A percentile compares a stretch with the other conserved stretches of the same genome.
Evolutionary conservation across 2,329 filamentous ascomycete species (phyloP).

Genomic region (Dryadomyces quercus-mongolicae): DNA sequence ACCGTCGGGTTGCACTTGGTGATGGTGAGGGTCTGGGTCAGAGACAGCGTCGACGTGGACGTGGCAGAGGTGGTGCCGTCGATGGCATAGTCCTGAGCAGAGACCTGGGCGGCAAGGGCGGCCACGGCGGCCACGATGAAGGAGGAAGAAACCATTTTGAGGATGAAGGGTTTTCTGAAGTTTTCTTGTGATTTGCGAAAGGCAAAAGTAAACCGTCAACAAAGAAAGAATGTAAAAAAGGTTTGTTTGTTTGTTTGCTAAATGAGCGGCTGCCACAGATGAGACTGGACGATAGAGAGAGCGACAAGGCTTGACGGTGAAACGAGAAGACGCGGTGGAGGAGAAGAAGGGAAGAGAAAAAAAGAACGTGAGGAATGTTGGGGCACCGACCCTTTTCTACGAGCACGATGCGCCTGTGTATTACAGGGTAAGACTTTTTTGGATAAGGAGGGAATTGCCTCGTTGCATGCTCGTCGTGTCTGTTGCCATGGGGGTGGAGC

Average conservation of each 20-base stretch:
- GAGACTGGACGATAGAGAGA: not conserved
- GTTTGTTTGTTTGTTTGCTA: no score
- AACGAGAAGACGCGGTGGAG: not conserved
- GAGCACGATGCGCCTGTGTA: not conserved
- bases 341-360: not conserved
- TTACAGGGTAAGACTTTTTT: no score
- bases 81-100: conserved; percentile 16
- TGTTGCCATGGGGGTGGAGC: not conserved
- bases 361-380: not conserved
- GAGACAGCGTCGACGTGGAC: conserved; percentile 32
- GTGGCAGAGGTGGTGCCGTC: conserved; percentile 29
- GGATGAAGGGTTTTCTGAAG: not conserved
- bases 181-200: no score
- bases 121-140: conserved; percentile 14
- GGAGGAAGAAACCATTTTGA: conserved; percentile 8
- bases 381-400: not conserved
- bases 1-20: conserved; percentile 32
- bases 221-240: no score
- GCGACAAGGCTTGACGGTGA: not conserved
- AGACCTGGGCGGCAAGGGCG: conserved; percentile 25
- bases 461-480: not conserved
- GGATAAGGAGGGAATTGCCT: not conserved
- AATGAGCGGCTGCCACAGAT: conserved; percentile 1
- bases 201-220: no score
- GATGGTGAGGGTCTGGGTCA: conserved; percentile 33